Percentiles rank a stretch among this genome's conserved stretches.
Conservation (phyloP, 208 protist species). For the Trypanosoma scelopori region DNA sequence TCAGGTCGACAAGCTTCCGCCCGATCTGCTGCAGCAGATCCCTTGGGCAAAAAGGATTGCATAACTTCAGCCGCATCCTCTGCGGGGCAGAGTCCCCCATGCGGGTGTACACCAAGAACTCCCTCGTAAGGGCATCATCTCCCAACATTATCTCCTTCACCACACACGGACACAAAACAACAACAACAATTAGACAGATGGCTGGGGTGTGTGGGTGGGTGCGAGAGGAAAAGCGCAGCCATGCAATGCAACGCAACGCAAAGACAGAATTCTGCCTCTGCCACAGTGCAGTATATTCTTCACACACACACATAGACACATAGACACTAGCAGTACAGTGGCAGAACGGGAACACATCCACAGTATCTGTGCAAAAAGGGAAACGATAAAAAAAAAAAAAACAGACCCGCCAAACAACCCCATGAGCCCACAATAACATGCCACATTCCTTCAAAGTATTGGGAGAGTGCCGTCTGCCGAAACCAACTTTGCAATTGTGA, state of each 20-base stretch:
- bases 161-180: conserved; percentile 3
- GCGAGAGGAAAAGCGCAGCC: too few relatives aligned
- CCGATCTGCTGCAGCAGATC: conserved; percentile 39
- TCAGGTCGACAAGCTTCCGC: conserved; percentile 22
- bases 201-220: neutral
- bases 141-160: conserved; percentile 2
- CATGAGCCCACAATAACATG: too few relatives aligned
- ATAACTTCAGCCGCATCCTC: conserved; percentile 31
- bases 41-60: conserved; percentile 14
- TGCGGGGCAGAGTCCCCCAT: conserved; percentile 32
- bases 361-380: too few relatives aligned
- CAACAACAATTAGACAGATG: neutral
- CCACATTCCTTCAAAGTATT: too few relatives aligned
- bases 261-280: too few relatives aligned
- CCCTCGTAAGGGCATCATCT: conserved; percentile 24
- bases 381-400: too few relatives aligned
- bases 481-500: too few relatives aligned
- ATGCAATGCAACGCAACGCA: too few relatives aligned
- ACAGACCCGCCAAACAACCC: too few relatives aligned
- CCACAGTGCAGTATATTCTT: conserved; percentile 62
- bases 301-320: conserved; percentile 41
- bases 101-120: conserved; percentile 33
- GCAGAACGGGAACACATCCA: too few relatives aligned
- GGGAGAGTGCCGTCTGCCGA: too few relatives aligned
- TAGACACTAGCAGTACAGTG: too few relatives aligned